Evolutionary conservation across 306 rosid genomes (phyloP), one percentile per base, ranked within the genome.

Genomic region (Dryas drummondii): DNA sequence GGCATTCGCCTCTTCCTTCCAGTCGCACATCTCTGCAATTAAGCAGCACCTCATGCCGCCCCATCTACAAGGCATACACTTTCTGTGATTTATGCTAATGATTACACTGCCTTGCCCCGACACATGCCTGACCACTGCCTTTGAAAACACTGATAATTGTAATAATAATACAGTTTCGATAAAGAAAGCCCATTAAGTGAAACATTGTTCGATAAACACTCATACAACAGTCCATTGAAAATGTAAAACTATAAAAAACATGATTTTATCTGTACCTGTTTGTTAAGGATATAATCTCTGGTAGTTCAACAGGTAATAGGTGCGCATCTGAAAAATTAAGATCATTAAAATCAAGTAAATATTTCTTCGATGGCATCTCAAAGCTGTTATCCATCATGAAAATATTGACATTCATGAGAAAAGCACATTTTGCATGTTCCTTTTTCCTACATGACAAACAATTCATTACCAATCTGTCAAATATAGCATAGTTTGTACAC

Each of bases 251-350:
- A 45, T 17, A 22, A 27, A 80, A 66, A 61, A n/a, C 69, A 46
- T 9, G 7, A 59, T 8, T 37, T 22, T 53, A 53, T 66, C 64
- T 66, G 62, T 90, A 94, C 98, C 98, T 89, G 82, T 88, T 86
- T 9, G 94, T 88, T 84, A 82, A 72, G 46, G 97, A 84, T 52
- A 80, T 40, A 56, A 86, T 84, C 84, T 91, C 98, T 13, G 97
- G 97, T 84, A 94, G 84, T 68, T 94, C 94, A 52, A 91, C 90
- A 44, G 98, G 94, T 65, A 94, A 72, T 61, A 94, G 84, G 82
- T 94, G 98, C 44, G 94, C 97, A 79, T 90, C 98, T 94, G 89
- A 62, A 82, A 74, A 81, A 66, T 68, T 40, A 22, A 42, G 27
- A 70, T 12, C 40, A n/a, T 26, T 51, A 55, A 19, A 26, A 63